Evolutionary conservation across 2,329 filamentous ascomycete genomes (phyloP), one percentile per base, ranked within the genome.

Genomic region (Venturia carpophila): DNA sequence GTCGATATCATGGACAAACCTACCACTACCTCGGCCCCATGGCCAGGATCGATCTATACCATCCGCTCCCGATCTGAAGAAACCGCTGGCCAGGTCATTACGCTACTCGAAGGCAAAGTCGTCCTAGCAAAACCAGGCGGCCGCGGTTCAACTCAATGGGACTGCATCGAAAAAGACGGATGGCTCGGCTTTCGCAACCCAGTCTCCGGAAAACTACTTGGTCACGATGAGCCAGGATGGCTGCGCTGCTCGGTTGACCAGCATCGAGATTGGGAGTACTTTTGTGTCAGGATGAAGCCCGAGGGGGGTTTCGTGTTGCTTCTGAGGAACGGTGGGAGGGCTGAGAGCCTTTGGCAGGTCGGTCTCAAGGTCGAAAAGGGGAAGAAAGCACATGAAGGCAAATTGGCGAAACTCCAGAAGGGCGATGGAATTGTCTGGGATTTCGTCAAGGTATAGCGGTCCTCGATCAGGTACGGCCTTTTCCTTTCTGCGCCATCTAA

Each of bases 141-240:
- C 24, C 68, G 64, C n/a, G 68, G 67, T 17, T 67, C 67, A 39
- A 64, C 70, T 34, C 73, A 77, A 58, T 79, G 77, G 77, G 62
- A 67, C 24, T 79, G 77, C 62, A 71, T 75, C 19, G 75, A 77
- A 43, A 71, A 68, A 37, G 69, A 74, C 5, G 74, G 75, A 2
- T 78, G 75, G 74, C 67, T 78, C 0, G 77, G 76, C 0, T 78
- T 79, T 62, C 70, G 69, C 27, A 75, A 77, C 66, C 70, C 69
- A 21, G 70, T 72, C 2, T 75, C 74, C 30, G 69, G 72, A 0
- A 73, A 66, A 1, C 72, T 73, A 37, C 70, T 78, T 4, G 76
- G 76, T 0, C 73, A 76, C 37, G 68, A 75, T 60, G 66, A 60
- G 19, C 17, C 56, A 2, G 60, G 65, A 4, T 56, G 15, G n/a